Evolutionary conservation across 345 rosid genomes (phyloP), one percentile per base, ranked within the genome.

Genomic region (Dipteronia sinensis): DNA sequence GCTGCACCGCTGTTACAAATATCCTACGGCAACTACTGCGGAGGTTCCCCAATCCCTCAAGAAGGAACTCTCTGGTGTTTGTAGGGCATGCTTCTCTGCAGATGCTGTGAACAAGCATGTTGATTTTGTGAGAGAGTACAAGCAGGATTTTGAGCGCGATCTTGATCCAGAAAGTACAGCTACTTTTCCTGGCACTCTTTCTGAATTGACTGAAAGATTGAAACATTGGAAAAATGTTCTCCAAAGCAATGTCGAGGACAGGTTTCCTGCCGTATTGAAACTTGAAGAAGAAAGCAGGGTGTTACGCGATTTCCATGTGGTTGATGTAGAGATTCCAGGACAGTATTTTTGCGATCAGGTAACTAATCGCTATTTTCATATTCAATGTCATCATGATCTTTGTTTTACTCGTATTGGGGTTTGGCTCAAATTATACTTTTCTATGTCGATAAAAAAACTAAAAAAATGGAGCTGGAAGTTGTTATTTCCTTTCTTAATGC

Each of bases 251-350:
- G 99, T 97, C 2, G 99, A 97, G 85, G 98, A 94, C 83, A 90
- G 95, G 82, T 97, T 94, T 83, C 98, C 98, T 1, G 95, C 97
- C 80, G 97, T 93, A 65, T 87, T 97, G 77, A 97, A 93, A 86
- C 88, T 94, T 78, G 99, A 97, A 87, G 99, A 94, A 70, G 99
- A 97, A 87, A 97, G 99, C 85, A 85, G 87, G 81, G 97, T 94
- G 56, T 83, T 97, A 79, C 92, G 93, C 15, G 98, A 97, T 83
- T 93, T 97, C 83, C 94, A 91, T 89, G 92, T 93, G 64, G 98
- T 97, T 82, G 99, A 97, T 77, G 98, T 97, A 68, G 99, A 97
- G 89, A 94, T 97, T 83, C 99, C 99, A 51, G 99, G 99, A 69
- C 99, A 97, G 81, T 97, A 97, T 88, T 97, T 96, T 76, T 76